Conservation (phyloP, 1,139 yeast species). For the Kodamaea fungicola region DNA sequence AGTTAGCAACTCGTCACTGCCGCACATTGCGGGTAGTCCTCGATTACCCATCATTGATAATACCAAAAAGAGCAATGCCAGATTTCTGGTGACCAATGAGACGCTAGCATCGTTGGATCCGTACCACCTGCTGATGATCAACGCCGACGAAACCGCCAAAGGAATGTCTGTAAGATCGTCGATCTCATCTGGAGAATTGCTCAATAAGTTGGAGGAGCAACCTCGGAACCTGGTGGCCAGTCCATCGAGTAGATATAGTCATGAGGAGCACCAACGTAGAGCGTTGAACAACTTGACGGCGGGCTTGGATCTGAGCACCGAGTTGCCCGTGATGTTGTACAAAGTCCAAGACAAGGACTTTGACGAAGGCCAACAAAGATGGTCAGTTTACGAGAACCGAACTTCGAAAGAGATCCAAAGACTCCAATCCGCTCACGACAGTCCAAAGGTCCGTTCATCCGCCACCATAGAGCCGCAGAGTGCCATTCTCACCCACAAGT, state of each 20-base stretch:
- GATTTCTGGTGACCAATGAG: constrained; percentile 1
- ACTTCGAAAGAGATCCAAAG: constrained; percentile 7
- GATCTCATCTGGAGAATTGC: constrained; percentile 36
- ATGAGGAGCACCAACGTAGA: constrained; percentile 3
- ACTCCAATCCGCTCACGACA: background rate
- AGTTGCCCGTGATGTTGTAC: constrained; percentile 28
- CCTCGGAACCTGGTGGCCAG: constrained; percentile 8
- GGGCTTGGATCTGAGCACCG: constrained; percentile 24
- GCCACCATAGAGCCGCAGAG: constrained; percentile 2
- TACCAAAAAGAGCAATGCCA: background rate
- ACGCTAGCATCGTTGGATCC: constrained; percentile 3
- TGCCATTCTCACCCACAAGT: constrained; percentile 2
- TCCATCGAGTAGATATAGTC: constrained; percentile 4
- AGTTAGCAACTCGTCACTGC: background rate
- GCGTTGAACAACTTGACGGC: constrained; percentile 21
- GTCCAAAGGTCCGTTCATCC: background rate
- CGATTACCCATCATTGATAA: background rate
- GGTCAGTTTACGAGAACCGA: constrained; percentile 26
- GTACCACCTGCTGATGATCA: constrained; percentile 11
- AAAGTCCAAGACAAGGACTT: constrained; percentile 27
- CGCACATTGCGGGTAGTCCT: background rate
- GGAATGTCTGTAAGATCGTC: constrained; percentile 19
- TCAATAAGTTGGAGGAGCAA: constrained; percentile 23
- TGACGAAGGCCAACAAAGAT: constrained; percentile 23
- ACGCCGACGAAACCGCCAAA: constrained; percentile 14